phyloP scores from a whole-genome alignment of 352 stramenopile genomes.

The Phytopythium aichiense region DNA sequence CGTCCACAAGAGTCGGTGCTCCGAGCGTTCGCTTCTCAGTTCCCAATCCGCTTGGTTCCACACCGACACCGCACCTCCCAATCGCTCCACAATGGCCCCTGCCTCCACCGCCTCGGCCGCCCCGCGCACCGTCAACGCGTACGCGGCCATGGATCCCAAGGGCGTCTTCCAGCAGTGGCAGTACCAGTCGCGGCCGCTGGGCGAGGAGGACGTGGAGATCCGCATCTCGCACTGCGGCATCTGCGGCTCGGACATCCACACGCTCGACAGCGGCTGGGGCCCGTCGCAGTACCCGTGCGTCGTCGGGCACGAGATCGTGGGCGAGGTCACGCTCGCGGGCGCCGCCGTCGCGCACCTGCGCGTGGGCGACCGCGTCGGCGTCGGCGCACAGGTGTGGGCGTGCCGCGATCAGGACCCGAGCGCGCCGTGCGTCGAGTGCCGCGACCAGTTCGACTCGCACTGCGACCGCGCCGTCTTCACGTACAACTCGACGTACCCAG shows the following conservation, averaged over 20 bases:
- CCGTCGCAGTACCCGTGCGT: conserved; percentile 37
- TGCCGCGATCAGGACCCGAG: conserved; percentile 58
- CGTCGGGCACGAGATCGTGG: conserved; percentile 53
- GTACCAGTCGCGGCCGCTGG: conserved; percentile 43
- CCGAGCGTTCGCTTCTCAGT: too few species aligned
- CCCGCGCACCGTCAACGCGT: conserved; percentile 37
- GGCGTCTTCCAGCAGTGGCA: conserved; percentile 30
- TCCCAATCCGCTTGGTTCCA: not conserved
- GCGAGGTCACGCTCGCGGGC: conserved; percentile 32
- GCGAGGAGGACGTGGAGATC: conserved; percentile 48
- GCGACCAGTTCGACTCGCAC: conserved; percentile 48
- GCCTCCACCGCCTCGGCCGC: conserved; percentile 3
- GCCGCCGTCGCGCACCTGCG: conserved; percentile 49
- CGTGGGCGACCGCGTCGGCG: conserved; percentile 72
- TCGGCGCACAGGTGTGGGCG: conserved; percentile 69
- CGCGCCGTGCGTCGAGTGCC: conserved; percentile 52
- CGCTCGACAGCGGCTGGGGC: conserved; percentile 44
- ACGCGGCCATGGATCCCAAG: conserved; percentile 31
- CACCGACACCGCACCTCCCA: not conserved
- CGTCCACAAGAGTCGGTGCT: too few species aligned
- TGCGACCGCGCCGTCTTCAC: conserved; percentile 43
- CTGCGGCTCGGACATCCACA: conserved; percentile 54
- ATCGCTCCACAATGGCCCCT: conserved; percentile 4
- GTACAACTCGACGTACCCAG: conserved; percentile 46
- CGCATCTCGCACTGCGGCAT: conserved; percentile 61